Evolutionary conservation across 208 protist genomes (phyloP), one percentile per base, ranked within the genome.

Genomic region (Plasmodiophora brassicae): DNA sequence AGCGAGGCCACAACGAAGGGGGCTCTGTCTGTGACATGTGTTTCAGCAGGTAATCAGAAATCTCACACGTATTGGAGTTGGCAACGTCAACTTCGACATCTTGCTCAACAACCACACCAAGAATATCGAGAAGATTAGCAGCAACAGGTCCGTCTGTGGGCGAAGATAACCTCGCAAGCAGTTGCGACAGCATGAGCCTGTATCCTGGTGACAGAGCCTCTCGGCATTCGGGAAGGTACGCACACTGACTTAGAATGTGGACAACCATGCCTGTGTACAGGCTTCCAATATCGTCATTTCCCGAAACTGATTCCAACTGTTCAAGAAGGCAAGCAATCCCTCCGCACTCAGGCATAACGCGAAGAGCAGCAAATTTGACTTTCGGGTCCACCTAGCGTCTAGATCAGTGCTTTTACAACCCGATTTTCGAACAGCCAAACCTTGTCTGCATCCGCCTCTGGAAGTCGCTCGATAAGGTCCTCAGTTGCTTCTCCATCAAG

Each of bases 401-500:
- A 32, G 14, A 78, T 38, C n/a, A 32, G 20, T 8, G 41, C 41
- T 78, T 14, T 14, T 78, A 32, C 32, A 38, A 32, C 65, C 32
- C 14, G 5, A 32, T 44, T 78, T 78, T n/a, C 32, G 41, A 78
- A 78, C 65, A 5, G 41, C 32, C 5, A 38, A 78, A 57, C 90
- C 54, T 85, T 93, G 65, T 91, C 89, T 32, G 86, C 87, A 41
- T 87, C 28, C 36, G 65, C 78, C 35, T 92, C 87, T 28, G 39
- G 43, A 0, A 96, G 71, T 20, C 38, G 57, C 41, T 95, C 93
- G 1, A 97, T 91, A 28, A 93, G 93, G 44, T 92, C 91, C 88
- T 97, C 95, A 1, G 95, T 97, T 41, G 95, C 95, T 90, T 97
- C 95, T 14, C 95, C 95, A 89, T 96, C 95, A 0, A 97, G 85